phyloP scores from a whole-genome alignment of 2,329 filamentous ascomycete species.

The Pezicula carpinea region DNA sequence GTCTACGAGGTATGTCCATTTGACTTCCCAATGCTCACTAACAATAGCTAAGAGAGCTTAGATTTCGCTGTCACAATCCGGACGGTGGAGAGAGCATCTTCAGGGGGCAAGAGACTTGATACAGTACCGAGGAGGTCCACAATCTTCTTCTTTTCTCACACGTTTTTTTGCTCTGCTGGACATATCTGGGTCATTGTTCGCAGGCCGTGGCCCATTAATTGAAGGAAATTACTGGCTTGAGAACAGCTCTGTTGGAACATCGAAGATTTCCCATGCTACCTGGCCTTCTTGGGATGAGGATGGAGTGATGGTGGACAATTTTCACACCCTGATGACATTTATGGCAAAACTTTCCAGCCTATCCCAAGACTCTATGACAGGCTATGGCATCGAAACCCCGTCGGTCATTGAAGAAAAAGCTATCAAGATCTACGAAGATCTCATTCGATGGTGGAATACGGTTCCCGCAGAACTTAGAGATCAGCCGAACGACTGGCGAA shows the following conservation, averaged over 20 bases:
- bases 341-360: slow-evolving; percentile 25
- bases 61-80: slow-evolving; percentile 24
- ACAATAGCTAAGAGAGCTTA: slow-evolving; percentile 8
- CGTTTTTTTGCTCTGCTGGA: slow-evolving; percentile 27
- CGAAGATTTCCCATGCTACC: slow-evolving; percentile 2
- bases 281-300: slow-evolving; percentile 27
- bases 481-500: slow-evolving; percentile 23
- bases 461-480: slow-evolving; percentile 21
- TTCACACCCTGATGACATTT: slow-evolving; percentile 25
- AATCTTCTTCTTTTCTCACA: slow-evolving; percentile 21
- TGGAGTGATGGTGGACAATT: slow-evolving; percentile 21
- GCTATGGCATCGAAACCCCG: slow-evolving; percentile 13
- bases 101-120: slow-evolving; percentile 27
- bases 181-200: slow-evolving; percentile 24
- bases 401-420: slow-evolving; percentile 13
- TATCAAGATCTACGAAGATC: slow-evolving; percentile 13
- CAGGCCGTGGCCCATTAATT: slow-evolving; percentile 22
- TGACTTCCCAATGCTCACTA: too few relatives aligned
- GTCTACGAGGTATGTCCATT: slow-evolving; percentile 23
- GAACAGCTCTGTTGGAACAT: slow-evolving; percentile 3
- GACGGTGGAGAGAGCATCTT: slow-evolving; percentile 25
- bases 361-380: slow-evolving; percentile 21
- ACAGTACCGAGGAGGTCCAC: slow-evolving; percentile 23
- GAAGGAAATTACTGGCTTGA: slow-evolving; percentile 27
- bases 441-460: slow-evolving; percentile 22